phyloP scores from a whole-genome alignment of 1,139 yeast species.

The Saccharomycopsis hybrid region DNA sequence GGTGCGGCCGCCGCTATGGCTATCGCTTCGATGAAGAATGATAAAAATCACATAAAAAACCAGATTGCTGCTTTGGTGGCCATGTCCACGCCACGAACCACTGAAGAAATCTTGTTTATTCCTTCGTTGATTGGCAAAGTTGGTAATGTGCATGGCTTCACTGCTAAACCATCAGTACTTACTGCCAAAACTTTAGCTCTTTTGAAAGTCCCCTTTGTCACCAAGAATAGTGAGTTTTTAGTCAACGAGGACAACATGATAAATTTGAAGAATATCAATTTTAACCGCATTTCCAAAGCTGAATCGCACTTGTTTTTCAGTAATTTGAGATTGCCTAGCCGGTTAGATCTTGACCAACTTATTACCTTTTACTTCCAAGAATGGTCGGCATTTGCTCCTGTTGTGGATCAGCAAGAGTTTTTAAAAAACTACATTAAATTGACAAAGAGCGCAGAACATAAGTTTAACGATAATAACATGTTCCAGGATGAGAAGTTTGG shows the following conservation, averaged over 20 bases:
- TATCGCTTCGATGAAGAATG: constrained; percentile 37
- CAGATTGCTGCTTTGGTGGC: constrained; percentile 64
- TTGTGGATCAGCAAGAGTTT: constrained; percentile 61
- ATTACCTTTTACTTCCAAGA: constrained; percentile 60
- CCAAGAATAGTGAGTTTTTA: constrained; percentile 23
- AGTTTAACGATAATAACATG: constrained; percentile 37
- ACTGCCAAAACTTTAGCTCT: constrained; percentile 68
- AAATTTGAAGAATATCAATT: constrained; percentile 31
- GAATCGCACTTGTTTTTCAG: constrained; percentile 42
- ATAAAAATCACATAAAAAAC: constrained; percentile 40
- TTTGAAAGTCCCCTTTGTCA: constrained; percentile 41
- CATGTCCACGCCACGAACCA: constrained; percentile 65
- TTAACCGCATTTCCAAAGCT: constrained; percentile 29
- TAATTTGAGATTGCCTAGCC: constrained; percentile 46
- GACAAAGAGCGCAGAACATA: constrained; percentile 36
- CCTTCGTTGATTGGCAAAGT: constrained; percentile 65
- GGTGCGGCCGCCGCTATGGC: constrained; percentile 77
- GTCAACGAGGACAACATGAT: constrained; percentile 25
- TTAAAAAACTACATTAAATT: constrained; percentile 49
- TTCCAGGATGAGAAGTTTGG: constrained; percentile 49
- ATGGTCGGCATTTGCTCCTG: constrained; percentile 70
- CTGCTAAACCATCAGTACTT: constrained; percentile 58
- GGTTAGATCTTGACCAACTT: constrained; percentile 50
- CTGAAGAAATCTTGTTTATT: constrained; percentile 68
- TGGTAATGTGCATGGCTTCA: constrained; percentile 64